Evolutionary conservation across 495 filamentous ascomycete genomes (phyloP).

Genomic region (Xylaria flabelliformis): DNA sequence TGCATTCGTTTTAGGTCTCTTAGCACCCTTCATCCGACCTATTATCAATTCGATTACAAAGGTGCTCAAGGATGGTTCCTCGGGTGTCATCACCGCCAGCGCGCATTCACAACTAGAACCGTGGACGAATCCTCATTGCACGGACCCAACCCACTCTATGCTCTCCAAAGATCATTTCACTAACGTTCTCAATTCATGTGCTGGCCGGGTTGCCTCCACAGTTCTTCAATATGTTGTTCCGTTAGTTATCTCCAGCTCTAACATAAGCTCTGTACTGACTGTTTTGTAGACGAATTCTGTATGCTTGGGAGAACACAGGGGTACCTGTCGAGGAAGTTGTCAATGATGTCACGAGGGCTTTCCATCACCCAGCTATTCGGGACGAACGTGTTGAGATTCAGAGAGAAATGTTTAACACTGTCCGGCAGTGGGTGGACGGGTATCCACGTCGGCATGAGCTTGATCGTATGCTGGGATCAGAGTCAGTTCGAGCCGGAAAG

Average conservation of each 20-base stretch:
- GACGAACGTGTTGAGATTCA: constrained; percentile 78
- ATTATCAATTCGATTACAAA: constrained; percentile 88
- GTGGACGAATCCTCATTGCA: constrained; percentile 85
- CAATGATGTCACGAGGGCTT: constrained; percentile 74
- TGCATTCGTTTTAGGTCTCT: constrained; percentile 83
- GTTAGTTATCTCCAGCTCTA: constrained; percentile 39
- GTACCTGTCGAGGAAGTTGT: constrained; percentile 80
- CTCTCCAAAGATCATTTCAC: constrained; percentile 97
- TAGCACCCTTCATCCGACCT: constrained; percentile 88
- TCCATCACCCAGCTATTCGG: constrained; percentile 87
- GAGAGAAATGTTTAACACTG: constrained; percentile 81
- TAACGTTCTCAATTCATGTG: constrained; percentile 87
- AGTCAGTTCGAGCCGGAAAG: constrained; percentile 78
- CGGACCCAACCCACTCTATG: constrained; percentile 92
- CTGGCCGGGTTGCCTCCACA: constrained; percentile 77
- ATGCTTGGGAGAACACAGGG: constrained; percentile 86
- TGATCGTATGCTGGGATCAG: constrained; percentile 72
- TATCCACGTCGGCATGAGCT: constrained; percentile 69
- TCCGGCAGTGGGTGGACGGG: constrained; percentile 75
- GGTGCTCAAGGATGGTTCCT: constrained; percentile 81
- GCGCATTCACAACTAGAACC: constrained; percentile 87
- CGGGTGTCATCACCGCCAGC: constrained; percentile 77
- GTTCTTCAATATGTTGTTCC: constrained; percentile 86
- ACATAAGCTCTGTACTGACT: not conserved
- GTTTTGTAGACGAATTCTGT: constrained; percentile 68